These are phyloP conservation scores for Fusarium paranaense DNA, from an alignment of 2,329 filamentous ascomycete species.

Conservation along the genomic window DNA sequence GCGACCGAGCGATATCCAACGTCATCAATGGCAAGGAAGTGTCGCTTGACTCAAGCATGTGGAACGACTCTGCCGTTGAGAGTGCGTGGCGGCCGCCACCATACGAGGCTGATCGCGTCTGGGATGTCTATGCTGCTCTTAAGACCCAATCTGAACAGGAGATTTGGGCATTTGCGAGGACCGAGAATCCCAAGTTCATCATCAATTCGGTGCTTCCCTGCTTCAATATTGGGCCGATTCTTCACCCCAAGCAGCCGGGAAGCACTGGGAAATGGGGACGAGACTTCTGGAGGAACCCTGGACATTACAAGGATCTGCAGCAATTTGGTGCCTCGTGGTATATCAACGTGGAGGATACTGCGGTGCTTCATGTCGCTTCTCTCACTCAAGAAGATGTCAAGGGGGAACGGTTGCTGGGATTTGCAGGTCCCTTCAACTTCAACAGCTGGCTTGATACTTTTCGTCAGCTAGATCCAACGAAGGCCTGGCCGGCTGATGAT, in stretches of 20 bases:
- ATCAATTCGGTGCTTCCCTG: not conserved
- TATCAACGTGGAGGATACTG: conserved; percentile 3
- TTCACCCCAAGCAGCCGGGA: not conserved
- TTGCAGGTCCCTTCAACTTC: conserved; percentile 12
- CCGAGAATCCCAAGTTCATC: not conserved
- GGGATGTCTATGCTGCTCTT: not conserved
- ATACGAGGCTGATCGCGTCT: not conserved
- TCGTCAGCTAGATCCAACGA: not conserved
- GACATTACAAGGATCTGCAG: not conserved
- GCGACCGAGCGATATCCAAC: not conserved
- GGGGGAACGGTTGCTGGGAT: not conserved
- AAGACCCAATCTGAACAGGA: not conserved
- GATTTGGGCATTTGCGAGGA: not conserved
- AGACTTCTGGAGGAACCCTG: not conserved
- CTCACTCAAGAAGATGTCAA: conserved; percentile 5
- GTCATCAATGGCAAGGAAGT: not conserved
- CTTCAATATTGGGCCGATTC: not conserved
- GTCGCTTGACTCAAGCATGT: not conserved
- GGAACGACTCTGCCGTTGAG: not conserved
- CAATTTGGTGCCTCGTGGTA: conserved; percentile 6
- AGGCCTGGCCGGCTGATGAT: not conserved
- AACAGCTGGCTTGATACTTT: not conserved
- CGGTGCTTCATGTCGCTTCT: not conserved
- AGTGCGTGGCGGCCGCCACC: not conserved
- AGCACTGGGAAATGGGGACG: not conserved